These are phyloP conservation scores for Astrephomene gubernaculifera DNA, from an alignment of 139 green algal species.

Conservation along the genomic window DNA sequence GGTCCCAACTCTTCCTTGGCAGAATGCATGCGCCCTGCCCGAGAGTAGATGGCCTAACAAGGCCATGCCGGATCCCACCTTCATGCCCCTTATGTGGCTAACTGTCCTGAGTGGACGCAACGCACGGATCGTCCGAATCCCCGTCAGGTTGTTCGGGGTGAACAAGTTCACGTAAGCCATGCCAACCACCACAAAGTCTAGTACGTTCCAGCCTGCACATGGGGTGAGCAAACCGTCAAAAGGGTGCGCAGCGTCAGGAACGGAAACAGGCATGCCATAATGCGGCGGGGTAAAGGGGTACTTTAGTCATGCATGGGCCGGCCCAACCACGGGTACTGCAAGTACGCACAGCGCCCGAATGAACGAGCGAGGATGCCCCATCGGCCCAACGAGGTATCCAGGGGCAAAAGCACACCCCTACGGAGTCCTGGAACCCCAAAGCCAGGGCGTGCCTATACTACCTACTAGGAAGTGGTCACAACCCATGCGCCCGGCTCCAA, in stretches of 20 bases:
- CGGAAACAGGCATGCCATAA: not conserved
- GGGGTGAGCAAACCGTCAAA: not conserved
- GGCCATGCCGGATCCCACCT: conserved; percentile 3
- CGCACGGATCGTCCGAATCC: conserved; percentile 73
- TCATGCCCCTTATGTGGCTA: conserved; percentile 19
- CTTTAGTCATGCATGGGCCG: not conserved
- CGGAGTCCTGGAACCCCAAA: not conserved
- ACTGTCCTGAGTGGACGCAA: conserved; percentile 69
- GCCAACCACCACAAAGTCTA: conserved; percentile 74
- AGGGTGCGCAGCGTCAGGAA: not conserved
- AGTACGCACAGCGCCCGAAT: not conserved
- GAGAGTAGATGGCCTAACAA: not conserved
- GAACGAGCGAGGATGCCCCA: not conserved
- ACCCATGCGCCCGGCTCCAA: not conserved
- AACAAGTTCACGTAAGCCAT: conserved; percentile 46
- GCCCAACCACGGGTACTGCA: no score
- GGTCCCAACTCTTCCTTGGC: not conserved
- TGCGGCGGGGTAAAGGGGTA: not conserved
- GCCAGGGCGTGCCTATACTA: not conserved
- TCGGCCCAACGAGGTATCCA: no score
- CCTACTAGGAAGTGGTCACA: not conserved
- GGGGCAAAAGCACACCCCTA: not conserved
- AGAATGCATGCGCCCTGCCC: not conserved
- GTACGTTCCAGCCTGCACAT: conserved; percentile 75
- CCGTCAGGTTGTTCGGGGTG: conserved; percentile 62